These are phyloP conservation scores for Aspergillus nanangensis DNA, from an alignment of 495 filamentous ascomycete species.

Conservation along the genomic window DNA sequence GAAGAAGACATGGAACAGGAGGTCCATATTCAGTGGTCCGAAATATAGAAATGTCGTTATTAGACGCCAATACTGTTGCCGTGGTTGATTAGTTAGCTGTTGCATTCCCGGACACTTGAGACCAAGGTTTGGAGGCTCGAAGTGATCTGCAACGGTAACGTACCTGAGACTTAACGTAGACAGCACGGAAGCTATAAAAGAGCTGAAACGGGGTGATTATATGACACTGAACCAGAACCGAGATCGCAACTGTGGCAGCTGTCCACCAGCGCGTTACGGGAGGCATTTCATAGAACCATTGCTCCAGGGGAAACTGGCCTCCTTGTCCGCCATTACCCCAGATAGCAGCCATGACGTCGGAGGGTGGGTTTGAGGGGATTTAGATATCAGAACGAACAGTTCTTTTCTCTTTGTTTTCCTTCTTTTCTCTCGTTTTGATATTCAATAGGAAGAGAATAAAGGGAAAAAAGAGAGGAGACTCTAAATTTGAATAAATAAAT, in stretches of 20 bases:
- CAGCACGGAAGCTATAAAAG: slow-evolving; percentile 91
- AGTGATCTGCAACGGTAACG: slow-evolving; percentile 9
- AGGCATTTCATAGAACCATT: slow-evolving; percentile 98
- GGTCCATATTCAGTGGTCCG: slow-evolving; percentile 87
- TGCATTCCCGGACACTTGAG: neutral
- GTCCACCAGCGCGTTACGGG: slow-evolving; percentile 96
- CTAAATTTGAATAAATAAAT: too few relatives aligned
- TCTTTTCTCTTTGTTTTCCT: too few relatives aligned
- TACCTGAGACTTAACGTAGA: slow-evolving; percentile 87
- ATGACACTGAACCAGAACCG: slow-evolving; percentile 86
- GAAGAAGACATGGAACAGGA: slow-evolving; percentile 99
- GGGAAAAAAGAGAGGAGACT: too few relatives aligned
- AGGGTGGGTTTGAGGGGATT: neutral
- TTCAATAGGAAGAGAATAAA: too few relatives aligned
- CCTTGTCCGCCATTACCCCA: slow-evolving; percentile 50
- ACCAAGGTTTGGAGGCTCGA: neutral
- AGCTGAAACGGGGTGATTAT: slow-evolving; percentile 88
- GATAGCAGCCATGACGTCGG: slow-evolving; percentile 36
- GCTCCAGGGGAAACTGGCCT: slow-evolving; percentile 79
- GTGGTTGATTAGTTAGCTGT: slow-evolving; percentile 12
- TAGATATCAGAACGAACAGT: slow-evolving; percentile 8
- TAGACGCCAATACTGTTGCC: slow-evolving; percentile 83
- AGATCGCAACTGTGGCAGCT: slow-evolving; percentile 82
- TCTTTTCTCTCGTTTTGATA: too few relatives aligned
- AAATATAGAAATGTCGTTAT: slow-evolving; percentile 96